These are phyloP conservation scores for Trichophyton equinum DNA, from an alignment of 2,329 filamentous ascomycete species.

Conservation along the genomic window DNA sequence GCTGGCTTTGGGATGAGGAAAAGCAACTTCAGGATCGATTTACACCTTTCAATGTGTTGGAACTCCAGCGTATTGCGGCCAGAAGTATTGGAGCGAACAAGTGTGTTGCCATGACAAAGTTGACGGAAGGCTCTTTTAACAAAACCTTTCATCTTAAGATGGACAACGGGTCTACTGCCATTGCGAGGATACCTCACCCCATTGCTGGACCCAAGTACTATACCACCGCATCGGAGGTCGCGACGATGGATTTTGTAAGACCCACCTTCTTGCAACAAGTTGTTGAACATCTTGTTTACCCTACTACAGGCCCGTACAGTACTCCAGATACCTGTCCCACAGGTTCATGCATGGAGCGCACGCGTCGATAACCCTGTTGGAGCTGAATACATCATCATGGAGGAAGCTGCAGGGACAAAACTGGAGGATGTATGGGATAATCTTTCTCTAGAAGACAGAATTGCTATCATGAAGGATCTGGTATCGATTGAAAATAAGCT, in stretches of 20 bases:
- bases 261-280: neutral
- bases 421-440: conserved; percentile 19
- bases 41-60: conserved; percentile 23
- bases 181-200: conserved; percentile 11
- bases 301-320: conserved; percentile 9
- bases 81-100: conserved; percentile 17
- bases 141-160: conserved; percentile 23
- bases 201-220: conserved; percentile 10
- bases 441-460: conserved; percentile 20
- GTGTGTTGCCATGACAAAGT: conserved; percentile 27
- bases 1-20: conserved; percentile 25
- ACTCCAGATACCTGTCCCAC: neutral
- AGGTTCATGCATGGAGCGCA: conserved; percentile 6
- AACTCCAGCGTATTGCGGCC: conserved; percentile 21
- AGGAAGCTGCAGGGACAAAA: conserved; percentile 25
- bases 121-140: conserved; percentile 28
- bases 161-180: conserved; percentile 17
- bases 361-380: conserved; percentile 26
- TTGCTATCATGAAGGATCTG: conserved; percentile 18
- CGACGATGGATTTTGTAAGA: conserved; percentile 15
- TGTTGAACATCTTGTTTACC: too few species aligned
- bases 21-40: conserved; percentile 21
- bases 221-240: conserved; percentile 13
- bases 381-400: conserved; percentile 34
- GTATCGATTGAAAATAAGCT: conserved; percentile 14